Evolutionary conservation across 192 early-diverging fungal genomes (phyloP).

Genomic region (Coemansia sp.): DNA sequence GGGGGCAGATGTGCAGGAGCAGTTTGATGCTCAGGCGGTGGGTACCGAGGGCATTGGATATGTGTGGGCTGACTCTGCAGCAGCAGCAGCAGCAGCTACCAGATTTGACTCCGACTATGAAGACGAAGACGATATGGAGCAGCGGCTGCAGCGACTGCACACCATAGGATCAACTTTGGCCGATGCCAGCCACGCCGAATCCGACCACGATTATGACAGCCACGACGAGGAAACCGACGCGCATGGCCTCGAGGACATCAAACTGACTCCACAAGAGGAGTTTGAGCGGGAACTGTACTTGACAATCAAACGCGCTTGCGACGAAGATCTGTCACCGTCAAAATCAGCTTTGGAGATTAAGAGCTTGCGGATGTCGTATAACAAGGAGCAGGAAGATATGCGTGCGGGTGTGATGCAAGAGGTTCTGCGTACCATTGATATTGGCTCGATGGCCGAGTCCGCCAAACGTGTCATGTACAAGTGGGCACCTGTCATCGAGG

Average conservation of each 20-base stretch:
- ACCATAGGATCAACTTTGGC: slow-evolving; percentile 23
- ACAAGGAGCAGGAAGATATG: slow-evolving; percentile 78
- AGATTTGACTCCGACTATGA: slow-evolving; percentile 60
- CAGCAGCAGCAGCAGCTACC: not conserved
- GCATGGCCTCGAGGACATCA: slow-evolving; percentile 51
- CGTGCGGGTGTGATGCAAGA: slow-evolving; percentile 70
- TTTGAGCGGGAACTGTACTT: slow-evolving; percentile 68
- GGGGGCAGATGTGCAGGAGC: slow-evolving; percentile 8
- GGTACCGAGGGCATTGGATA: slow-evolving; percentile 64
- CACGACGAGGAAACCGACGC: slow-evolving; percentile 16
- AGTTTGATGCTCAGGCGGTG: slow-evolving; percentile 37
- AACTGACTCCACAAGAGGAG: slow-evolving; percentile 54
- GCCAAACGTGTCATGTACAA: slow-evolving; percentile 51
- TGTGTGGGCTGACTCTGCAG: slow-evolving; percentile 48
- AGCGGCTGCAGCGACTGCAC: slow-evolving; percentile 18
- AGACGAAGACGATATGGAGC: slow-evolving; percentile 16
- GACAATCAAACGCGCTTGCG: slow-evolving; percentile 79
- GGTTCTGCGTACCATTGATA: slow-evolving; percentile 64
- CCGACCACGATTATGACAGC: slow-evolving; percentile 18
- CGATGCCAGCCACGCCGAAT: slow-evolving; percentile 21
- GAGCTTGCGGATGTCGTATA: slow-evolving; percentile 80
- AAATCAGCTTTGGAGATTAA: slow-evolving; percentile 82
- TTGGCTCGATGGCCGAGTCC: slow-evolving; percentile 42
- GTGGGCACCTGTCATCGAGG: slow-evolving; percentile 71
- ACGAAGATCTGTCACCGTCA: slow-evolving; percentile 70